Conservation (phyloP, 306 rosid species). For the Fragaria nilgerrensis region DNA sequence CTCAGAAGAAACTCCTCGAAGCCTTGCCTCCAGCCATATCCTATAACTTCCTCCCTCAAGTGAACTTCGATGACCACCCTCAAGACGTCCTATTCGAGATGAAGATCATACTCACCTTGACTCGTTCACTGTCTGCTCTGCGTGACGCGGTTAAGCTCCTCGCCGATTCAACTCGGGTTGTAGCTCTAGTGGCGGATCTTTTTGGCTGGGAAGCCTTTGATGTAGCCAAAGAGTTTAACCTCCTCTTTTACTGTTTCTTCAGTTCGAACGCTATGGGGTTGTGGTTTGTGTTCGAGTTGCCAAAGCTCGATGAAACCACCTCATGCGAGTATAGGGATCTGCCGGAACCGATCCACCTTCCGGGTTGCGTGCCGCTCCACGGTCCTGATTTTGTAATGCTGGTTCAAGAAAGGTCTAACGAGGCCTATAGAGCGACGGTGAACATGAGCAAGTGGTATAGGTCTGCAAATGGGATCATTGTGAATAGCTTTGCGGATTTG, state of each 20-base stretch:
- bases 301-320: not conserved
- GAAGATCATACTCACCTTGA: not conserved
- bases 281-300: not conserved
- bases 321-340: not conserved
- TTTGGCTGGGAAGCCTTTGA: not conserved
- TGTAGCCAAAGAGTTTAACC: not conserved
- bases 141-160: not conserved
- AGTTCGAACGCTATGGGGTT: not conserved
- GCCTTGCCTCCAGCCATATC: not conserved
- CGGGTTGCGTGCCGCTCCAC: not conserved
- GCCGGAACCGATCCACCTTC: not conserved
- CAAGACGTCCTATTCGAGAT: not conserved
- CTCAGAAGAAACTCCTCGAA: not conserved
- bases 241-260: not conserved
- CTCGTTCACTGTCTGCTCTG: not conserved
- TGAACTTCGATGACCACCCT: not conserved
- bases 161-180: not conserved
- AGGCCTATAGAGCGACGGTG: not conserved
- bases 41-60: not conserved
- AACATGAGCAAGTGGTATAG: not conserved
- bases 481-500: not conserved
- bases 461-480: not conserved
- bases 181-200: not conserved
- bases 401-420: not conserved
- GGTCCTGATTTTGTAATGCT: not conserved